phyloP scores from a whole-genome alignment of 345 rosid genomes.

The Camelina sativa region DNA sequence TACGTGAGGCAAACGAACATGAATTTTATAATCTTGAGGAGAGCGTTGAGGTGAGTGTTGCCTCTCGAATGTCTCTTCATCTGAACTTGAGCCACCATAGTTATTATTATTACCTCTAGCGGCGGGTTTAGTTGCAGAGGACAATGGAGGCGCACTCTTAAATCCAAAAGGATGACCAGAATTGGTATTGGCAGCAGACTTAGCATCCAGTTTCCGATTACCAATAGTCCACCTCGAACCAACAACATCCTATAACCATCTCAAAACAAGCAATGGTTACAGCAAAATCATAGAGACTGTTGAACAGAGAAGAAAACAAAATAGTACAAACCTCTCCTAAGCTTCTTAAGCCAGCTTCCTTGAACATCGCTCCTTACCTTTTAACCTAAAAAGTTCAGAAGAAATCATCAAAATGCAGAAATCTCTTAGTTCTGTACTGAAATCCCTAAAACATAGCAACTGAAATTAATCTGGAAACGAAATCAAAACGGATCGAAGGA shows the following conservation, averaged over 20 bases:
- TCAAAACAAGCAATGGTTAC: background rate
- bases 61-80: conserved; percentile 56
- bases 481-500: background rate
- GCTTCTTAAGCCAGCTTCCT: conserved; percentile 40
- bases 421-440: background rate
- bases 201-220: conserved; percentile 41
- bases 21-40: conserved; percentile 57
- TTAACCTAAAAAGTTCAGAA: conserved; percentile 3
- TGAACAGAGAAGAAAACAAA: background rate
- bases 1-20: conserved; percentile 37
- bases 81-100: conserved; percentile 60
- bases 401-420: conserved; percentile 1
- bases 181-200: conserved; percentile 46
- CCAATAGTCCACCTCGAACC: conserved; percentile 40
- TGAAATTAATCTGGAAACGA: background rate
- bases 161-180: conserved; percentile 42
- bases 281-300: background rate
- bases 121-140: conserved; percentile 43
- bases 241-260: conserved; percentile 41
- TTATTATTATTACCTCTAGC: conserved; percentile 42
- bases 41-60: conserved; percentile 56
- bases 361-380: conserved; percentile 34
- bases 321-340: conserved; percentile 38
- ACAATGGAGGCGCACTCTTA: conserved; percentile 51
- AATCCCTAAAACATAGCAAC: conserved; percentile 21